Conservation (phyloP, 23 red algal species). For the Gracilaria vermiculophylla region DNA sequence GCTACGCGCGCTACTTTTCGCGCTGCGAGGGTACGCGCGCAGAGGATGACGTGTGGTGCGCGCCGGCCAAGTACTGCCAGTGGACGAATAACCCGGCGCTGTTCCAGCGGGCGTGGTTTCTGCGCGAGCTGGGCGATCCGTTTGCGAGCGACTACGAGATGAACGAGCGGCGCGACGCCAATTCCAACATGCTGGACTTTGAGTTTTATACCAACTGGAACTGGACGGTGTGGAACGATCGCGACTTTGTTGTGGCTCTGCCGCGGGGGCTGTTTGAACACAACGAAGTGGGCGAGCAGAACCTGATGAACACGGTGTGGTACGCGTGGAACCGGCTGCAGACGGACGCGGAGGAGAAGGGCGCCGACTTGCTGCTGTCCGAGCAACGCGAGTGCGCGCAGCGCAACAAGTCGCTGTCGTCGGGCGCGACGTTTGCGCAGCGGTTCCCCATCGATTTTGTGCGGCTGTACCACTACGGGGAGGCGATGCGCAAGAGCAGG, state of each 20-base stretch:
- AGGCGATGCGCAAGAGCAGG: constrained; percentile 4
- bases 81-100: constrained; percentile 65
- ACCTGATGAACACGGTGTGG: constrained; percentile 61
- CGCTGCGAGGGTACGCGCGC: background rate
- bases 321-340: constrained; percentile 47
- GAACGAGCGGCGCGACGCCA: background rate
- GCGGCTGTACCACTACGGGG: constrained; percentile 25
- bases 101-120: constrained; percentile 59
- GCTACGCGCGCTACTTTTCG: constrained; percentile 15
- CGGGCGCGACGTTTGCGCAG: constrained; percentile 24
- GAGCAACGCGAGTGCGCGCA: background rate
- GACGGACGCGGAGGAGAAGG: constrained; percentile 43
- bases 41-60: constrained; percentile 13
- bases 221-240: constrained; percentile 33
- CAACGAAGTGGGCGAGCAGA: constrained; percentile 44
- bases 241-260: constrained; percentile 35
- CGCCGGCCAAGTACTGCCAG: constrained; percentile 52
- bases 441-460: constrained; percentile 57
- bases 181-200: constrained; percentile 61
- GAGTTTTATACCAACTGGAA: constrained; percentile 70
- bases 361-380: background rate
- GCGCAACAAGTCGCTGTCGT: background rate
- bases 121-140: constrained; percentile 19
- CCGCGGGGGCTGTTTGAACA: constrained; percentile 52
- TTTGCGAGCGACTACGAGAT: background rate